Conservation (phyloP, 768 basidiomycete genomes). For the Podaxis sp. region DNA sequence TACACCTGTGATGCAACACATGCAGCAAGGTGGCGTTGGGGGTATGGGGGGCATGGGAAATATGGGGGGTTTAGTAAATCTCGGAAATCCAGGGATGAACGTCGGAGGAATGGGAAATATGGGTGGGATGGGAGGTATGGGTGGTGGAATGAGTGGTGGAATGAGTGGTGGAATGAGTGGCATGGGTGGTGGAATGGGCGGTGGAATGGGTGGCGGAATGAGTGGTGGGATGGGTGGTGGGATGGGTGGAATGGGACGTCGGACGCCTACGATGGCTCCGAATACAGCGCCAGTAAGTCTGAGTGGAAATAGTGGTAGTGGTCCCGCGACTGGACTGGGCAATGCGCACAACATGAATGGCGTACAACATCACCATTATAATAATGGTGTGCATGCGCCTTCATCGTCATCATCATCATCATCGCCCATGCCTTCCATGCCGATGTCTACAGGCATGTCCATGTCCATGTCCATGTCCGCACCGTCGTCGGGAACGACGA, state of each 20-base stretch:
- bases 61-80: neutral
- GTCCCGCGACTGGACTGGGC: neutral
- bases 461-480: constrained; percentile 30
- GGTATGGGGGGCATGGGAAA: constrained; percentile 4
- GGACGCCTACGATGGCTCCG: constrained; percentile 8
- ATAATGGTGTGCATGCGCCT: neutral
- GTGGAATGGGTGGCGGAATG: neutral
- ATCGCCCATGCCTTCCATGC: constrained; percentile 13
- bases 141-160: neutral
- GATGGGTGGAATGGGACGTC: neutral
- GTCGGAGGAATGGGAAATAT: constrained; percentile 1
- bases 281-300: constrained; percentile 3
- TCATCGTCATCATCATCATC: constrained; percentile 13
- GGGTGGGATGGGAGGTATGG: neutral
- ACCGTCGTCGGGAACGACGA: constrained; percentile 32
- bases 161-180: neutral
- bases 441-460: constrained; percentile 25
- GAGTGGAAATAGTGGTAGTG: neutral
- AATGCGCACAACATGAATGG: constrained; percentile 15
- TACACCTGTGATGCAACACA: neutral
- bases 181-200: neutral
- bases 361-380: constrained; percentile 14
- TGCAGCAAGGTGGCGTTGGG: neutral
- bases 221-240: neutral
- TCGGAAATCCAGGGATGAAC: neutral